Percentiles rank a stretch among this genome's conserved stretches.
Evolutionary conservation across 371 early-diverging fungal species (phyloP).

Genomic region (Funneliformis caledonium): DNA sequence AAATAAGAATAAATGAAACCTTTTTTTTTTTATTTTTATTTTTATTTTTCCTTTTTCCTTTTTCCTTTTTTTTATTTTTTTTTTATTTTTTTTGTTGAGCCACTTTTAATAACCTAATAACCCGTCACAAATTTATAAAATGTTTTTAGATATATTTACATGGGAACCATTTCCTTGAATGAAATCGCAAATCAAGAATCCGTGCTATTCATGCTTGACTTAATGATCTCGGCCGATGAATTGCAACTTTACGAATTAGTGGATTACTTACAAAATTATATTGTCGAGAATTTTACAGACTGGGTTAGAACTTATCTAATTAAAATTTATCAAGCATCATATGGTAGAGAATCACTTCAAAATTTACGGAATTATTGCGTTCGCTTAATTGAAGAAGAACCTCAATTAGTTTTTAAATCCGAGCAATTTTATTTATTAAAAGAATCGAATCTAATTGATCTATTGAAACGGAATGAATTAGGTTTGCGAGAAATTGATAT

Average conservation of each 20-base stretch:
- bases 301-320: background rate
- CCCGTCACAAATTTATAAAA: too few relatives aligned
- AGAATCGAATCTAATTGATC: conserved; percentile 6
- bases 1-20: too few relatives aligned
- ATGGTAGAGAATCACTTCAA: background rate
- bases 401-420: conserved; percentile 13
- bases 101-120: too few relatives aligned
- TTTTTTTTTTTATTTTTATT: too few relatives aligned
- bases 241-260: background rate
- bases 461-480: conserved; percentile 10
- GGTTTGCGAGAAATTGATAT: conserved; percentile 23
- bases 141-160: background rate
- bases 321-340: conserved; percentile 5
- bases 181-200: background rate
- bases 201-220: conserved; percentile 1
- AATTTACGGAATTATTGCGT: background rate
- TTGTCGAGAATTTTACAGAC: background rate
- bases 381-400: background rate
- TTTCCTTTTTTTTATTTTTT: too few relatives aligned
- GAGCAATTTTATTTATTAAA: background rate
- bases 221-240: conserved; percentile 9
- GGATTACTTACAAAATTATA: background rate
- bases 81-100: too few relatives aligned
- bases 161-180: background rate
- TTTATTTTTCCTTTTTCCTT: too few relatives aligned